These are phyloP conservation scores for Xylaria curta DNA, from an alignment of 495 filamentous ascomycete genomes.

Conservation along the genomic window DNA sequence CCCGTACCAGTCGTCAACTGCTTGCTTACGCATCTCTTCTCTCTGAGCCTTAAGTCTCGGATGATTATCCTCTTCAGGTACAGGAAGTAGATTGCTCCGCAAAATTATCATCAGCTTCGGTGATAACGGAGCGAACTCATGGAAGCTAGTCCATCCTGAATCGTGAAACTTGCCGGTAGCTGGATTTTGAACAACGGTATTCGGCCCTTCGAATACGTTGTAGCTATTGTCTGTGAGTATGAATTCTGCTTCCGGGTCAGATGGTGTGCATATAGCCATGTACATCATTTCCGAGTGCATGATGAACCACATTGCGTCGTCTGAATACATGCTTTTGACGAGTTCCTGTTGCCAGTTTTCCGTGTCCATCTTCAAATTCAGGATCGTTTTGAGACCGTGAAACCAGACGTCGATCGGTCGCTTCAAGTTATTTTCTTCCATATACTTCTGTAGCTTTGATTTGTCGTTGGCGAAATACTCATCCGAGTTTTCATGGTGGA, in stretches of 20 bases:
- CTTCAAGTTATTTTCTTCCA: constrained; percentile 51
- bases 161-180: constrained; percentile 33
- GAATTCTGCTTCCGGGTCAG: constrained; percentile 50
- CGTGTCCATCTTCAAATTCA: constrained; percentile 54
- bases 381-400: constrained; percentile 52
- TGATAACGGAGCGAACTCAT: constrained; percentile 57
- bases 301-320: constrained; percentile 54
- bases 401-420: constrained; percentile 60
- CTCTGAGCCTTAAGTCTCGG: constrained; percentile 20
- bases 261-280: constrained; percentile 55
- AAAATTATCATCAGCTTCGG: constrained; percentile 58
- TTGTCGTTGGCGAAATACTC: constrained; percentile 50
- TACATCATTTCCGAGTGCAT: constrained; percentile 46
- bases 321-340: constrained; percentile 43
- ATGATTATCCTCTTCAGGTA: constrained; percentile 30
- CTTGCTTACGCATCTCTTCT: constrained; percentile 2
- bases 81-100: constrained; percentile 39
- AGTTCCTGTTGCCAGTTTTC: constrained; percentile 47
- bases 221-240: constrained; percentile 57
- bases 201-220: constrained; percentile 55
- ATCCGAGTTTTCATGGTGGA: constrained; percentile 42
- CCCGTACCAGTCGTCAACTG: constrained; percentile 22
- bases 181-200: constrained; percentile 25
- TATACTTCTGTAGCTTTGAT: constrained; percentile 47
- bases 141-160: constrained; percentile 34